Evolutionary conservation across 352 stramenopile genomes (phyloP).

Genomic region (Achlya hypogyna): DNA sequence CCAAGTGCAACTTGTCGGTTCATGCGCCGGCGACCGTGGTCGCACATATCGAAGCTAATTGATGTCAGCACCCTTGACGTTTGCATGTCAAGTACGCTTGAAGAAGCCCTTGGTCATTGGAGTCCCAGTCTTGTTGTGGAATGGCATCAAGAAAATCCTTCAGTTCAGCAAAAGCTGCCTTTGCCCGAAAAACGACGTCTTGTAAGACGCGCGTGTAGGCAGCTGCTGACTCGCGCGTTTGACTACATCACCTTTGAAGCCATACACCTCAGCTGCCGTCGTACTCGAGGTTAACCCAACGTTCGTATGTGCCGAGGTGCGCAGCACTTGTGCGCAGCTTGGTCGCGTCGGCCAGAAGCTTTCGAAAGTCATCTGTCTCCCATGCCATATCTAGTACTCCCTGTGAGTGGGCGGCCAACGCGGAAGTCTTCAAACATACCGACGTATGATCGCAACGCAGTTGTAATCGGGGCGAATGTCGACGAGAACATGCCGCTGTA

Average conservation of each 20-base stretch:
- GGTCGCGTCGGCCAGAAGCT: not conserved
- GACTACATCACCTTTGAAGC: not conserved
- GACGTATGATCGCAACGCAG: no score
- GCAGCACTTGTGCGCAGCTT: not conserved
- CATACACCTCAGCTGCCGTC: not conserved
- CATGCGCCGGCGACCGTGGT: constrained; percentile 11
- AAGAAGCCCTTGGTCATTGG: not conserved
- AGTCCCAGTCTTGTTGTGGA: not conserved
- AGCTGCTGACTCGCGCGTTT: not conserved
- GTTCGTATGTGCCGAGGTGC: not conserved
- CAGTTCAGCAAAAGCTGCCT: no score
- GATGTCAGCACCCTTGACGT: no score
- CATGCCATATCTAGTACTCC: not conserved
- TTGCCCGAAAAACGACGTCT: no score
- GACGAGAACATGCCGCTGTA: no score
- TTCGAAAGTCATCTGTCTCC: not conserved
- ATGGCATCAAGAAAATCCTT: not conserved
- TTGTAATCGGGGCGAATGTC: no score
- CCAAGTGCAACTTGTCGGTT: constrained; percentile 1
- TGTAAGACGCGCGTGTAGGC: no score
- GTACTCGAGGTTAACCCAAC: not conserved
- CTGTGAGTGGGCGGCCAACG: no score
- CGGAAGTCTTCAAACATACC: no score
- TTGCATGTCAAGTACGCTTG: constrained; percentile 2
- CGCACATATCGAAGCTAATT: constrained; percentile 7